Evolutionary conservation across 1,139 yeast genomes (phyloP), one percentile per base, ranked within the genome.

Genomic region (Pneumocystis canis): DNA sequence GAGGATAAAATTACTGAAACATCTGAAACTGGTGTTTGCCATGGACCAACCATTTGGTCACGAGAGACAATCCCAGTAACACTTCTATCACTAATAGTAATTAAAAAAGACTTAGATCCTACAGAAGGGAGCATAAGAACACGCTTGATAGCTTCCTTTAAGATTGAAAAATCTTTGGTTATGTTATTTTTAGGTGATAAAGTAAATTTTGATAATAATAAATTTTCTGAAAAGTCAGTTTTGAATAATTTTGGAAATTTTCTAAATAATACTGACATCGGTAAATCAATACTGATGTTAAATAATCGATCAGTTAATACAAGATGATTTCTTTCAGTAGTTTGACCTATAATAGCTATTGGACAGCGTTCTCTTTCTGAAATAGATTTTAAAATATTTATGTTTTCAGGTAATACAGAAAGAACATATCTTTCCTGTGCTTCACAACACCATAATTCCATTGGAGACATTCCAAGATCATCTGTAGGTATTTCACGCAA

Each of bases 391-490:
- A 94, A 94, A 31, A 78, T 71, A 3, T 82, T 82, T 67, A 92
- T 77, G 72, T 89, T 87, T 67, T 84, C 84, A 63, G 89, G 89
- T 14, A 90, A 82, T 67, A 92, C 95, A 67, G 96, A 98, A 71
- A 94, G 76, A 35, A 94, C 98, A 72, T 90, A 94, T 75, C 99
- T 84, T 75, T 94, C 99, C 77, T 94, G 99, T 5, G 98, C 94
- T 76, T 94, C 99, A 71, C 95, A 90, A 82, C 99, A 94, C 99
- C 99, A 94, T 69, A 94, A 89, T 77, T 94, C 98, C 96, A 92
- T 88, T 63, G 99, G 97, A 9, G 97, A 90, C 97, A 94, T 89
- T 64, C 97, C 96, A 60, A 96, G 96, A 75, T 94, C 99, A 68
- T 89, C 82, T 53, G 90, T 85, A 64, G 95, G 82, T 64, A 94